Percentiles rank a stretch among this genome's conserved stretches.
Conservation (phyloP, 306 rosid genomes). For the Arachis stenosperma region DNA sequence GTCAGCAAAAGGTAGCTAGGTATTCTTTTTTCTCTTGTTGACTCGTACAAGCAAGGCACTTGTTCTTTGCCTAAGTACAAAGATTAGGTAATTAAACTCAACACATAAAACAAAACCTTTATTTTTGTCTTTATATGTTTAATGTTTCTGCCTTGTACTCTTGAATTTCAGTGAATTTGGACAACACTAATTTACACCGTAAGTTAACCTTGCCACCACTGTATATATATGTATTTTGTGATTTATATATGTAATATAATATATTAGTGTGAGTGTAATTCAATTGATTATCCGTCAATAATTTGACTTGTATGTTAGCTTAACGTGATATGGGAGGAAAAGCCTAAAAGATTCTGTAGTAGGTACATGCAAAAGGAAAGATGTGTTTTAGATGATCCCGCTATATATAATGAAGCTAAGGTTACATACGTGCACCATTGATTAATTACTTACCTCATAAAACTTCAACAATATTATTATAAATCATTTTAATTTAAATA, state of each 20-base stretch:
- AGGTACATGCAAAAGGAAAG: slow-evolving; percentile 35
- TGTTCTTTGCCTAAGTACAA: slow-evolving; percentile 40
- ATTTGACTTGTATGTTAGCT: slow-evolving; percentile 13
- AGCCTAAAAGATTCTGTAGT: slow-evolving; percentile 10
- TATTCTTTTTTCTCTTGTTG: slow-evolving; percentile 36
- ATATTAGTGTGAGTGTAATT: neutral
- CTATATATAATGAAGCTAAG: too few species aligned
- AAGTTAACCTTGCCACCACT: neutral
- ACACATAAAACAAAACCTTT: too few species aligned
- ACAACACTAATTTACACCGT: neutral
- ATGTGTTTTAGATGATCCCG: slow-evolving; percentile 29
- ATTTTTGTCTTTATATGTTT: neutral
- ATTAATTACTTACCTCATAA: neutral
- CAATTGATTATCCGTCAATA: neutral
- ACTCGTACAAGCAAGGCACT: slow-evolving; percentile 34
- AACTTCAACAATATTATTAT: neutral
- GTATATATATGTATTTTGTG: neutral
- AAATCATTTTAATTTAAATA: neutral
- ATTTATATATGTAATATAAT: neutral
- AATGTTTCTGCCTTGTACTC: neutral
- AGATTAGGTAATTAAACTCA: slow-evolving; percentile 37
- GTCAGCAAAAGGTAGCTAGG: slow-evolving; percentile 41
- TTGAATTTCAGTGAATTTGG: neutral
- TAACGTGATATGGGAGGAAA: slow-evolving; percentile 32
- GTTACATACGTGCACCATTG: neutral